Evolutionary conservation across 768 basidiomycete genomes (phyloP), one percentile per base, ranked within the genome.

Genomic region (Tulasnella sp.): DNA sequence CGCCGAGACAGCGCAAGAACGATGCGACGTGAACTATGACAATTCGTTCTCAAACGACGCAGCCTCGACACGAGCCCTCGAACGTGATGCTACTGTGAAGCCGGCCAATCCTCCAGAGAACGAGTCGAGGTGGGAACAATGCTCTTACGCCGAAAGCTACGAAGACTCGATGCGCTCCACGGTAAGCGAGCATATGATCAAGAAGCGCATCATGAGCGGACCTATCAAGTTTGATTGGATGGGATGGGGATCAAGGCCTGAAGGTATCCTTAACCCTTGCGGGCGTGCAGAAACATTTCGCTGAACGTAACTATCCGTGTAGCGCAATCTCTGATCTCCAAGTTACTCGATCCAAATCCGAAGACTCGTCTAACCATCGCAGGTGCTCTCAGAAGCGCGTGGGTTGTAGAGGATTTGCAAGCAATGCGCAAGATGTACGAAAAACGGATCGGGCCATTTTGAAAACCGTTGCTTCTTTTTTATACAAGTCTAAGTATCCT

Each of bases 161-260:
- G 85, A 85, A 78, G 83, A 81, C 73, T 89, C 89, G 11, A 84
- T 87, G 74, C 82, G 81, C 46, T 88, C 89, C 35, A 77, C 84
- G 9, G 86, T 83, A 81, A 87, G 86, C 39, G 92, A 93, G 81
- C 84, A 87, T 57, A 85, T 87, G 74, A 88, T 93, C 67, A 93
- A 93, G 83, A 86, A 88, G 77, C 87, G 91, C 44, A 94, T 95
- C 71, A 85, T 94, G 44, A 84, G 88, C 37, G 91, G 90, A 16
- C 85, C 86, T 13, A 84, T 91, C 23, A 87, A 89, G 42, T 93
- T 92, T 81, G 85, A 85, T 26, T 83, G 85, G 32, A 81, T 85
- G 39, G 84, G 88, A 20, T 95, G 93, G 93, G 81, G 83, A 69
- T 79, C 84, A 3, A 82, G 93, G 70, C 85, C 85, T 67, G 88